Evolutionary conservation across 2,329 filamentous ascomycete genomes (phyloP), one percentile per base, ranked within the genome.

Genomic region (Rugonectria rugulosa): DNA sequence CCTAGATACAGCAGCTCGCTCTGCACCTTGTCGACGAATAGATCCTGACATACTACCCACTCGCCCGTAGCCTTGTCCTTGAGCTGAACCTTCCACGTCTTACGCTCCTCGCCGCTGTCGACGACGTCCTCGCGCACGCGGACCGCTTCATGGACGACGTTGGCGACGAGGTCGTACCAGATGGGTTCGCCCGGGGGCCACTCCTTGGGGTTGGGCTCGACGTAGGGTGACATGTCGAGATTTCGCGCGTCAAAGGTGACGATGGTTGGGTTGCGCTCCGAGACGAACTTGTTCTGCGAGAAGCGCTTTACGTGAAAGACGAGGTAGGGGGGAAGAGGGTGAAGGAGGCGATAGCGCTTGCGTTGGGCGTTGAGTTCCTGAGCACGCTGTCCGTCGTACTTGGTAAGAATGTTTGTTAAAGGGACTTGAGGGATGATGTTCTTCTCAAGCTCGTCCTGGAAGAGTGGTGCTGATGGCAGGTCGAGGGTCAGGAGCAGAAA

Each of bases 261-360:
- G 68, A 99, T 99, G 9, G 95, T 99, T 1, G 94, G 95, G 73
- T 99, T 99, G 45, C 95, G 90, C 76, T 98, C 94, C 2, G 89
- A 86, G 17, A 99, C 91, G 70, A 99, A 99, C 73, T 97, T 97
- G 80, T 99, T 99, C 63, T 90, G 88, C 64, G 88, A 91, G 81
- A 99, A 99, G 65, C 95, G 92, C 79, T 98, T 98, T 78, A 98
- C 88, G 78, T 99, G 94, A 77, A 99, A 92, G 48, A 95, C 80
- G 15, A 99, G 85, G 71, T 89, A 98, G 0, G 93, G 94, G 1
- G 95, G 95, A 0, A 99, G 81, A 1, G 95, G 95, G 68, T 97
- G 93, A 42, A 96, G 78, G 5, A 99, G 82, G 14, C 94, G 87
- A 76, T 97, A 97, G 27, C 95, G 88, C 67, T 94, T 90, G 60